phyloP scores from a whole-genome alignment of 192 early-diverging fungal species.

The Dispira simplex region DNA sequence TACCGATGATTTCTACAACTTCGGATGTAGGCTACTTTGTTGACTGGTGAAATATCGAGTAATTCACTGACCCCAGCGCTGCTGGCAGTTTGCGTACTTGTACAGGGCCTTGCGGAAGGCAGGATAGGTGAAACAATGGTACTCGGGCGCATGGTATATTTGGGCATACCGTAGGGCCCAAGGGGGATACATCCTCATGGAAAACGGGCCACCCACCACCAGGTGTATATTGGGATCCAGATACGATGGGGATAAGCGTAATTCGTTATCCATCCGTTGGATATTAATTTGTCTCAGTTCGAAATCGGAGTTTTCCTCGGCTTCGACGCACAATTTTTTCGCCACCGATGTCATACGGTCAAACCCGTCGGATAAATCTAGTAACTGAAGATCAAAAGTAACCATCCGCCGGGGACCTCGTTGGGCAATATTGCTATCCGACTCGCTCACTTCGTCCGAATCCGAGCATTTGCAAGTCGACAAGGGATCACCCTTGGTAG shows the following conservation, averaged over 20 bases:
- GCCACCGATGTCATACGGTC: not conserved
- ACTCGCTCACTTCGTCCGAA: not conserved
- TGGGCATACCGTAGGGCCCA: slow-evolving; percentile 10
- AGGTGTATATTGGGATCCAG: not conserved
- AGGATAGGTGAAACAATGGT: not conserved
- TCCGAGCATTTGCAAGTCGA: not conserved
- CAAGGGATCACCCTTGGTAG: not conserved
- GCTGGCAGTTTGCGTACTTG: slow-evolving; percentile 10
- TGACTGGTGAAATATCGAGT: too few relatives aligned
- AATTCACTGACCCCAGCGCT: slow-evolving; percentile 2
- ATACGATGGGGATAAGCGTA: not conserved
- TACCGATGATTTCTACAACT: too few relatives aligned
- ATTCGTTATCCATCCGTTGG: not conserved
- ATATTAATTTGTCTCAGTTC: not conserved
- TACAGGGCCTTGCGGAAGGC: slow-evolving; percentile 5
- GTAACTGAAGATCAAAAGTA: slow-evolving; percentile 3
- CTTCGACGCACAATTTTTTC: not conserved
- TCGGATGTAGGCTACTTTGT: too few relatives aligned
- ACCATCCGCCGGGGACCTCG: not conserved
- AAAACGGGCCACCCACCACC: slow-evolving; percentile 3
- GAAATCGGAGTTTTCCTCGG: not conserved
- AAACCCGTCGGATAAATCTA: not conserved
- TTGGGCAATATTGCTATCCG: not conserved
- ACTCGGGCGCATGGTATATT: slow-evolving; percentile 1
- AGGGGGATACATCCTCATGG: not conserved